A percentile compares a stretch with the other conserved stretches of the same genome.
phyloP scores from a whole-genome alignment of 805 yeast genomes.

The Pichia sporocuriosa region DNA sequence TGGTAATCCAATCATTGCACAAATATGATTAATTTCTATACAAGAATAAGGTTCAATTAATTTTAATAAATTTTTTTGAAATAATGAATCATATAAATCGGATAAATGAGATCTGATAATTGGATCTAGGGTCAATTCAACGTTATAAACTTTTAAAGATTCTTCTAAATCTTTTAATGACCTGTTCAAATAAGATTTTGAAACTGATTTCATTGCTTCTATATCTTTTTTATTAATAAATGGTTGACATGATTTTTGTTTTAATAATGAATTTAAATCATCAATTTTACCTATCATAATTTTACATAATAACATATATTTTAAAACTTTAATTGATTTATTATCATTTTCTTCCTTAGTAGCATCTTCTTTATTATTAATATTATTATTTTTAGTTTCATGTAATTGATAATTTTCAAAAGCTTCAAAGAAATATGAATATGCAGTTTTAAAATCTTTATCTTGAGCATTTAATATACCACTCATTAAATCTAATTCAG shows the following conservation, averaged over 20 bases:
- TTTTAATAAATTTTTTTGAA: conserved; percentile 89
- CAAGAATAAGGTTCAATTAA: conserved; percentile 94
- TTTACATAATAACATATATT: conserved; percentile 88
- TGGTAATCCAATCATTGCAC: conserved; percentile 82
- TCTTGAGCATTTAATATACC: conserved; percentile 96
- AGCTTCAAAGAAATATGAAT: conserved; percentile 89
- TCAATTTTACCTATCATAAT: conserved; percentile 85
- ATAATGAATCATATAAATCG: conserved; percentile 84
- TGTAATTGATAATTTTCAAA: conserved; percentile 76
- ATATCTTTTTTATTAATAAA: conserved; percentile 64
- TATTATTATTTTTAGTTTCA: conserved; percentile 18
- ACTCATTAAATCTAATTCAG: conserved; percentile 90
- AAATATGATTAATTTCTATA: conserved; percentile 87
- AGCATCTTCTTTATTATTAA: not conserved
- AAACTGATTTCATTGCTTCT: conserved; percentile 93
- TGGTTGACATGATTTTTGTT: conserved; percentile 47
- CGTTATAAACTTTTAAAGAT: conserved; percentile 63
- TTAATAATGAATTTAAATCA: conserved; percentile 74
- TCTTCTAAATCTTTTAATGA: conserved; percentile 85
- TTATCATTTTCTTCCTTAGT: conserved; percentile 38
- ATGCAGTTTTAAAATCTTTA: conserved; percentile 93
- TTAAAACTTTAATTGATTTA: conserved; percentile 57
- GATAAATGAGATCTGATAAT: conserved; percentile 88
- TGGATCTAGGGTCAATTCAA: conserved; percentile 77
- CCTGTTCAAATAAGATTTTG: conserved; percentile 83